Percentiles rank a stretch among this genome's conserved stretches.
Conservation (phyloP, 345 rosid genomes). For the Passiflora organensis region DNA sequence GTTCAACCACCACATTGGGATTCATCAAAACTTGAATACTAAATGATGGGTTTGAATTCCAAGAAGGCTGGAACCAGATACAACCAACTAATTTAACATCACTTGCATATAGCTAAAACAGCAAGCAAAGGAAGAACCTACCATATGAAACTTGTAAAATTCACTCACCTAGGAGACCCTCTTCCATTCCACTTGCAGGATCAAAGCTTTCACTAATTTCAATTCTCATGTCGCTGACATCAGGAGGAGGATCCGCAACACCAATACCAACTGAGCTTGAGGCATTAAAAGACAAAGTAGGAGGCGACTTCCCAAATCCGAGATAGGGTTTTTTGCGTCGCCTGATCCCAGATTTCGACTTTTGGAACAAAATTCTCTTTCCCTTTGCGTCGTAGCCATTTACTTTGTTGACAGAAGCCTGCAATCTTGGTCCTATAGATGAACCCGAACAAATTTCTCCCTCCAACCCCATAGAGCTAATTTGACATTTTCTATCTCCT, state of each 20-base stretch:
- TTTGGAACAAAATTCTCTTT: constrained; percentile 41
- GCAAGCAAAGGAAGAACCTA: background rate
- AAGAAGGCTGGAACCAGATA: background rate
- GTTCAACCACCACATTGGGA: background rate
- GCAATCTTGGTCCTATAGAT: constrained; percentile 20
- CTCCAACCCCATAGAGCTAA: constrained; percentile 21
- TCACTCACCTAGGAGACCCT: constrained; percentile 35
- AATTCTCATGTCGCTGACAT: constrained; percentile 21
- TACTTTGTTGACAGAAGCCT: constrained; percentile 29
- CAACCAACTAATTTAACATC: background rate
- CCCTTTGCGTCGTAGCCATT: constrained; percentile 40
- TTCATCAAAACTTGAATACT: background rate
- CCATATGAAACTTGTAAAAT: background rate
- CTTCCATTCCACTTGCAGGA: constrained; percentile 26
- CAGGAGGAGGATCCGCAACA: constrained; percentile 14
- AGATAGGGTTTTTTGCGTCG: constrained; percentile 38
- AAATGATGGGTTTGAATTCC: background rate
- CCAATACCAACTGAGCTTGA: constrained; percentile 19
- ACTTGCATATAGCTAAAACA: background rate
- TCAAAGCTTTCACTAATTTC: constrained; percentile 25
- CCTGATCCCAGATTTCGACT: constrained; percentile 35
- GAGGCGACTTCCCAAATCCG: constrained; percentile 28
- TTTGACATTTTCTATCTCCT: constrained; percentile 14
- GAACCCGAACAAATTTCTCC: constrained; percentile 25
- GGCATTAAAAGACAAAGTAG: constrained; percentile 13